Percentiles rank a stretch among this genome's conserved stretches.
Evolutionary conservation across 1,284 basidiomycete genomes (phyloP).

Genomic region (Mycosarcoma maydis): DNA sequence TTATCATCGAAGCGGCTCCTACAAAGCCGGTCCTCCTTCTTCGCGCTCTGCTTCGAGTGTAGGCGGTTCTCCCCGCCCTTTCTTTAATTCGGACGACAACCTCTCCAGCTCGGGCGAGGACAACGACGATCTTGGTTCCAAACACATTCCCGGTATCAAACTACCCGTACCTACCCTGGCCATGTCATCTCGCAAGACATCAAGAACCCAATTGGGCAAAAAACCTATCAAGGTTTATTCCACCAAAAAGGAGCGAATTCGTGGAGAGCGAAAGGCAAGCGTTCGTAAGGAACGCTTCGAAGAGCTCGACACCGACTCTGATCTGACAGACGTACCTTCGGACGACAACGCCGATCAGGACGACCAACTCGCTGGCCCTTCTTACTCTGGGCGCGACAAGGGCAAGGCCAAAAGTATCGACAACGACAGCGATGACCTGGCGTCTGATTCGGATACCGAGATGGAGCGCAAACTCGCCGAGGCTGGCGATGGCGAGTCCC

Average conservation of each 20-base stretch:
- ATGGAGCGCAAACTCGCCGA: slow-evolving; percentile 64
- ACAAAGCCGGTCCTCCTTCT: slow-evolving; percentile 32
- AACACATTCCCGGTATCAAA: slow-evolving; percentile 52
- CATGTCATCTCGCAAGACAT: slow-evolving; percentile 42
- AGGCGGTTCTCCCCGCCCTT: slow-evolving; percentile 38
- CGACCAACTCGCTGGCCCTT: slow-evolving; percentile 16
- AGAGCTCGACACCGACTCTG: slow-evolving; percentile 50
- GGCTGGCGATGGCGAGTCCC: slow-evolving; percentile 63
- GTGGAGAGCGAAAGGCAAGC: slow-evolving; percentile 54
- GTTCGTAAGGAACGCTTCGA: slow-evolving; percentile 58
- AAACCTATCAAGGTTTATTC: slow-evolving; percentile 34
- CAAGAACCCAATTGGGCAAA: slow-evolving; percentile 25
- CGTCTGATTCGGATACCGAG: slow-evolving; percentile 56
- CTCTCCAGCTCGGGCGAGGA: slow-evolving; percentile 43
- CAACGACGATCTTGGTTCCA: slow-evolving; percentile 35
- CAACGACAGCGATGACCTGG: slow-evolving; percentile 31
- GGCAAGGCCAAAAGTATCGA: slow-evolving; percentile 45
- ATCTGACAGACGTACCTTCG: slow-evolving; percentile 48
- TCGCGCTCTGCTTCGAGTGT: slow-evolving; percentile 41
- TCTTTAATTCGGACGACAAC: slow-evolving; percentile 38
- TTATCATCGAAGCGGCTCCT: slow-evolving; percentile 25
- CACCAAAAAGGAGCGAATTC: slow-evolving; percentile 43
- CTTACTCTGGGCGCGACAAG: slow-evolving; percentile 25
- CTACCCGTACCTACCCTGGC: slow-evolving; percentile 46
- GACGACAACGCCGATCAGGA: slow-evolving; percentile 28